Base-by-base conservation (phyloP, 225 moss, liverwort and hornwort genomes). In the Thuidium tamariscinum region DNA sequence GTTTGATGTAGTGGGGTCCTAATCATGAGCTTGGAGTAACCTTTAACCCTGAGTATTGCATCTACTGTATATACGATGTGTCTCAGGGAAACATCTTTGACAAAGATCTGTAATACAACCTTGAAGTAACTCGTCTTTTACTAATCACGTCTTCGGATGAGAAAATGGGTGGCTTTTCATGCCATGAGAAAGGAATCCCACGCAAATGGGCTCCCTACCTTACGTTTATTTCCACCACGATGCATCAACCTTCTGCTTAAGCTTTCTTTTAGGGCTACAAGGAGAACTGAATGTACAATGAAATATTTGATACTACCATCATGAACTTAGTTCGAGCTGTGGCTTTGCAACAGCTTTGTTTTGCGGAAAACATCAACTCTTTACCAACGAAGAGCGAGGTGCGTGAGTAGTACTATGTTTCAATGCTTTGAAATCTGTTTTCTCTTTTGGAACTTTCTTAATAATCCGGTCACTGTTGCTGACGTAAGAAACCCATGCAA, bases 361-460 rank as follows among this genome's bases (percentile, higher is more conserved):
- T 88, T 97, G 94, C 88, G 93, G 89, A 97, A 92, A 93, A 87
- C 82, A 69, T 95, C 93, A 88, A 93, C 85, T 39, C 89, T 98
- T 37, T 98, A 95, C 84, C 94, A 98, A 74, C 93, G 96, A 59
- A 91, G 96, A 85, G 92, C 94, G 25, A 97, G 97, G 89, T 91
- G 79, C 55, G 87, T 77, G 93, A 80, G 46, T 42, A 36, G 49
- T 69, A 18, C 57, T n/a, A 49, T 82, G 82, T 80, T 29, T 57
- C 27, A 36, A 34, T 61, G 44, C n/a, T 77, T 22, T 55, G 65
- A 61, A 65, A 37, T 49, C 52, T 59, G 9, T 79, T 66, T 16
- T 30, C 51, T 62, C 60, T 64, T n/a, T 83, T 83, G 46, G 26
- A 78, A 27, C 19, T 68, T 67, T 77, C 25, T 62, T 54, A 70